Conservation (phyloP, 2,329 filamentous ascomycete species). For the Diatrype stigma region DNA sequence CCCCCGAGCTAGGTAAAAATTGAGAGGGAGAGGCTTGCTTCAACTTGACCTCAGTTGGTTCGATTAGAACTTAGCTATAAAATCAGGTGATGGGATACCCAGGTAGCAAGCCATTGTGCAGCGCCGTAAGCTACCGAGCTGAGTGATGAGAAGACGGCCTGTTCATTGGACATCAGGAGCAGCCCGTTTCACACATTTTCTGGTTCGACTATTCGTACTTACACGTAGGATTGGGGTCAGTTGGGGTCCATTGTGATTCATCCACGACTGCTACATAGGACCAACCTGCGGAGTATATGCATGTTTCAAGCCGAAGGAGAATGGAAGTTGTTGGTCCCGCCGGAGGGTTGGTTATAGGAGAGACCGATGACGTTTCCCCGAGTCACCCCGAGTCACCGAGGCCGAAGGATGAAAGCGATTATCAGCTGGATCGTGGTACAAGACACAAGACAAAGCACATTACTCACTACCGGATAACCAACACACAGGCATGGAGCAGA, state of each 20-base stretch:
- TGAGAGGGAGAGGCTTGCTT: neutral
- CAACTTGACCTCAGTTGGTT: neutral
- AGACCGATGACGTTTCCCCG: neutral
- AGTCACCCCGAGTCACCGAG: neutral
- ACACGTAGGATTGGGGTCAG: no score
- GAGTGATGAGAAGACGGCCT: neutral
- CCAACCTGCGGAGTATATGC: neutral
- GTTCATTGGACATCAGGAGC: no score
- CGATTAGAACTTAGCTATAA: neutral
- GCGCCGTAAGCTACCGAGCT: neutral
- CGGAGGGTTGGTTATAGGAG: neutral
- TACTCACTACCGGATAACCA: no score
- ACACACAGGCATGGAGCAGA: no score
- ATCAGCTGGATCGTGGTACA: no score
- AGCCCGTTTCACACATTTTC: no score
- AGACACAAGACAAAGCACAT: slow-evolving; percentile 1
- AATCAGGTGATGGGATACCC: neutral
- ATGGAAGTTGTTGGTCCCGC: neutral
- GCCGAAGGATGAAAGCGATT: neutral
- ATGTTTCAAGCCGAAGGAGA: neutral
- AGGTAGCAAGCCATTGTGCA: neutral
- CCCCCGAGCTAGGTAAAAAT: no score
- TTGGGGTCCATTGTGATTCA: neutral
- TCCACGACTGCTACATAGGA: neutral
- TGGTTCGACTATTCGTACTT: no score